Evolutionary conservation across 2,329 filamentous ascomycete genomes (phyloP), one percentile per base, ranked within the genome.

Genomic region (Geosmithia putterillii): DNA sequence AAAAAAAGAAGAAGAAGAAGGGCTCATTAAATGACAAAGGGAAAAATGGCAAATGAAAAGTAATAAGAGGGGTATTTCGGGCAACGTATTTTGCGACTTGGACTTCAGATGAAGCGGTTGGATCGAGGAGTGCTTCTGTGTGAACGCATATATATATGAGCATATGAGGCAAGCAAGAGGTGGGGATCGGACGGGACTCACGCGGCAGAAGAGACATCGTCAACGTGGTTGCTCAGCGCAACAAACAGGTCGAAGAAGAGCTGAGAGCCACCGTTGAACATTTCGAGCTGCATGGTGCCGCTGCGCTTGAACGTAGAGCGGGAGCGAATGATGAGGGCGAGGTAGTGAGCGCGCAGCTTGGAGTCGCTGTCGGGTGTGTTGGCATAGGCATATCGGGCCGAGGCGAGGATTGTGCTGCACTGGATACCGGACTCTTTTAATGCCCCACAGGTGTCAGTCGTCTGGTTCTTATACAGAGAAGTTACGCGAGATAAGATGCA

Each of bases 211-310:
- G 74, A 71, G 48, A 81, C 73, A 54, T 81, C 83, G 59, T 79
- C 86, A 57, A 94, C 84, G 57, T 94, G 86, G 59, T 95, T 94
- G 64, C 85, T 88, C 64, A 95, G 78, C 17, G 89, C 87, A 42
- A 95, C 89, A 59, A 95, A 95, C 38, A 95, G 70, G 58, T 95
- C 89, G 58, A 95, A 95, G 68, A 94, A 95, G 46, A 94, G 70
- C 56, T 84, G 75, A 1, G 71, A 84, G 43, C 86, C 86, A 22
- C 89, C 89, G 48, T 79, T 77, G 60, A 84, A 84, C 88, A 95
- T 95, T 67, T 95, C 88, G 52, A 86, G 77, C 65, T 95, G 89
- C 88, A 95, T 94, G 3, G 88, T 95, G 44, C 88, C 87, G 62
- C 87, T 94, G 44, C 86, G 75, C 71, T 94, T 95, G 66, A 95